Evolutionary conservation across 2,329 filamentous ascomycete species (phyloP).

Genomic region (Aureobasidium sp.): DNA sequence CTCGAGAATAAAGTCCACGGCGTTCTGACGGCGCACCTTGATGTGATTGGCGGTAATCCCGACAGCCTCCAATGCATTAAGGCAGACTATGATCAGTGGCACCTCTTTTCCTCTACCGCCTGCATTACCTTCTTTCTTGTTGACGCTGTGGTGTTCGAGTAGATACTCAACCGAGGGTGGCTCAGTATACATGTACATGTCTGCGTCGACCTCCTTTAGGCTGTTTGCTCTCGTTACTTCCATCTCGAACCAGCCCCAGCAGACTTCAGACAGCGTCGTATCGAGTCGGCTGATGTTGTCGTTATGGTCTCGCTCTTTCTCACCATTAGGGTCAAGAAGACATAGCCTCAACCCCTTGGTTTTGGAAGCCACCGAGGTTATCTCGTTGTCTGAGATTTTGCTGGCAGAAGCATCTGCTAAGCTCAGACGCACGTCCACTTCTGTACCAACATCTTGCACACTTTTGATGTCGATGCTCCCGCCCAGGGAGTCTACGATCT

Average conservation of each 20-base stretch:
- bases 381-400: neutral
- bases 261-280: slow-evolving; percentile 11
- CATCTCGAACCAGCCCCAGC: slow-evolving; percentile 17
- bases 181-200: slow-evolving; percentile 16
- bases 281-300: slow-evolving; percentile 14
- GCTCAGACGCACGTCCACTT: slow-evolving; percentile 14
- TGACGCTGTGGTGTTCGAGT: slow-evolving; percentile 11
- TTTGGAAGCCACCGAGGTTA: neutral
- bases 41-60: slow-evolving; percentile 18
- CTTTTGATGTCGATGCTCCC: slow-evolving; percentile 53
- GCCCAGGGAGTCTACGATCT: slow-evolving; percentile 52
- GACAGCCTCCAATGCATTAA: slow-evolving; percentile 28
- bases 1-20: fast-evolving
- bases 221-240: slow-evolving; percentile 10
- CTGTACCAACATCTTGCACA: slow-evolving; percentile 46
- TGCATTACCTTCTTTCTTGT: neutral
- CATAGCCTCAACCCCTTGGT: slow-evolving; percentile 12
- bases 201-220: slow-evolving; percentile 8
- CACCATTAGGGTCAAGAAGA: slow-evolving; percentile 11
- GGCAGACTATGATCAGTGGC: slow-evolving; percentile 32
- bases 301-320: slow-evolving; percentile 4
- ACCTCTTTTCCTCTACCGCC: slow-evolving; percentile 15
- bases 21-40: neutral
- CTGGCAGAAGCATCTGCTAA: neutral
- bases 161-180: slow-evolving; percentile 14